Base-by-base conservation (phyloP, 2,329 filamentous ascomycete species). In the Colletotrichum simmondsii region DNA sequence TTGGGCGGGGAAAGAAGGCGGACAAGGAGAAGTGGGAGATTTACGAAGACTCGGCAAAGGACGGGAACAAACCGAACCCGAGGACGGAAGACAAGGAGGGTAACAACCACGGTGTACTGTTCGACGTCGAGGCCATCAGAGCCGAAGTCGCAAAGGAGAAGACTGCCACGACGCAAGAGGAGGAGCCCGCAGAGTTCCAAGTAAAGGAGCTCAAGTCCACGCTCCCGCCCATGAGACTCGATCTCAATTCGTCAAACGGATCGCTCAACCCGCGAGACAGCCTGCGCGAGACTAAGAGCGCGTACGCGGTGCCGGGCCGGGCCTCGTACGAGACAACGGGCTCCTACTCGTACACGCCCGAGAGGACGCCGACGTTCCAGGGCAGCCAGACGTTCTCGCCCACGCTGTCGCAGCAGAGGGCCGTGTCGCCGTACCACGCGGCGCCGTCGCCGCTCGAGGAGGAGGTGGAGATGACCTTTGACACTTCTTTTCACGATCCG, bases 61-160 rank as follows among this genome's bases (percentile, higher is more conserved):
- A 73, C 7, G 67, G 49, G 75, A 73, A 75, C 57, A 90, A 89
- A 78, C 80, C 26, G 73, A 80, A 30, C 79, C 79, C 28, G 81
- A 81, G 53, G 85, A 84, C 68, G 84, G 86, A 89, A 68, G 87
- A 87, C 19, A 86, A 85, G 73, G 83, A 86, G 10, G 85, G 86
- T 5, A 88, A 82, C 70, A 91, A 90, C 77, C 85, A 86, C 54
- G 89, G 90, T 42, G 93, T 98, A 10, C 87, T 99, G 58, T 99
- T 99, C 78, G 97, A 99, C 78, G 91, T 99, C 59, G 97, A 99
- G 78, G 97, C 97, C 14, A 98, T 99, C 75, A 90, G 94, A 61
- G 92, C 94, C 11, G 94, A 97, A 78, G 86, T 99, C 42, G 94
- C 94, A 32, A 90, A 90, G 61, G 93, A 96, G 74, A 78, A 80